These are phyloP conservation scores for Hericium erinaceus DNA, from an alignment of 768 basidiomycete species.

Conservation along the genomic window DNA sequence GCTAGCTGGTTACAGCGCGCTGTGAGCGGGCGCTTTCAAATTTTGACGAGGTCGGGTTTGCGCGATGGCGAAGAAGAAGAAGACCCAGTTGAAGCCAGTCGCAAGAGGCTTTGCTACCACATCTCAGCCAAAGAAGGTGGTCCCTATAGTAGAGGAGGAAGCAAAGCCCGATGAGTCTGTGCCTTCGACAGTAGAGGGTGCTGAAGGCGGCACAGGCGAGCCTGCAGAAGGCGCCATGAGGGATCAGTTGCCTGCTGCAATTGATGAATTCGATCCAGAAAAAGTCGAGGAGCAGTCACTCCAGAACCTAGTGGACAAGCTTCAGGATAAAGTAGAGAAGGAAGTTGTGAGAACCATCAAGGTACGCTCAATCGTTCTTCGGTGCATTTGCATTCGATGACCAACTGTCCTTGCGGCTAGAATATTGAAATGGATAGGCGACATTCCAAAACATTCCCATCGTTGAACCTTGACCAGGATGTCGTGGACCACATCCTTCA, in stretches of 20 bases:
- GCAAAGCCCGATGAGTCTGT: conserved; percentile 5
- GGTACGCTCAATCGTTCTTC: conserved; percentile 30
- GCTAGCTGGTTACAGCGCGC: neutral
- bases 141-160: conserved; percentile 20
- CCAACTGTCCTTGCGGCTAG: conserved; percentile 27
- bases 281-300: conserved; percentile 46
- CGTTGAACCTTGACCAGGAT: conserved; percentile 50
- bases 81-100: conserved; percentile 67
- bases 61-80: conserved; percentile 78
- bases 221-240: neutral
- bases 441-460: conserved; percentile 51
- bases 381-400: neutral
- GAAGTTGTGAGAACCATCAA: conserved; percentile 67
- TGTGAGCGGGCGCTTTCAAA: neutral
- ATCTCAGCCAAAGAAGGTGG: conserved; percentile 70
- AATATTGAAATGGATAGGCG: conserved; percentile 76
- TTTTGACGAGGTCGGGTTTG: neutral
- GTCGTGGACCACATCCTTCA: conserved; percentile 52
- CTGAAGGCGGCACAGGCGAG: neutral
- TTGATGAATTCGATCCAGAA: conserved; percentile 24
- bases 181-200: neutral
- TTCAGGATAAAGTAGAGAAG: conserved; percentile 83
- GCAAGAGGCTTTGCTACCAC: conserved; percentile 74
- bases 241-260: neutral
- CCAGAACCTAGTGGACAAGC: conserved; percentile 68